These are phyloP conservation scores for Pisolithus marmoratus DNA, from an alignment of 768 basidiomycete genomes.

Conservation along the genomic window DNA sequence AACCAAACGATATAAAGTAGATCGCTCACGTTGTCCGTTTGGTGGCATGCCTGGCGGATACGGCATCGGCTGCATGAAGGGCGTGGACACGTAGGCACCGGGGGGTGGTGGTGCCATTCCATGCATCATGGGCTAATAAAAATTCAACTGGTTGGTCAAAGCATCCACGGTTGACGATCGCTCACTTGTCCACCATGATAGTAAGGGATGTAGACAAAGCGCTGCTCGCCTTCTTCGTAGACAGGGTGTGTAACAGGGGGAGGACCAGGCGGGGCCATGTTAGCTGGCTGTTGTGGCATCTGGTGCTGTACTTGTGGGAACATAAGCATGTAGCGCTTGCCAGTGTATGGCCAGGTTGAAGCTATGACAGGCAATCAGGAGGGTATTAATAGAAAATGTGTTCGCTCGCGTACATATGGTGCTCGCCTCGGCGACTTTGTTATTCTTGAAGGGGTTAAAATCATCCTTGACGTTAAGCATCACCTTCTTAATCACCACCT, in stretches of 20 bases:
- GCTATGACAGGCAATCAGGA: conserved; percentile 34
- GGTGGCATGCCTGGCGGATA: conserved; percentile 79
- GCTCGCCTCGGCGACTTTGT: conserved; percentile 70
- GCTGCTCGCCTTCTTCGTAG: conserved; percentile 73
- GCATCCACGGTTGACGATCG: not conserved
- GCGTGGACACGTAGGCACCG: conserved; percentile 71
- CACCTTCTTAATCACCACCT: conserved; percentile 62
- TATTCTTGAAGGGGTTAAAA: conserved; percentile 93
- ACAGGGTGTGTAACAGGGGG: conserved; percentile 68
- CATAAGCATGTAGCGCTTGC: conserved; percentile 78
- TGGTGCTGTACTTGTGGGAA: conserved; percentile 61
- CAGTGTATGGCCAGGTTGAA: conserved; percentile 81
- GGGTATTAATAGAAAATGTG: not conserved
- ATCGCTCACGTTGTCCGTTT: conserved; percentile 47
- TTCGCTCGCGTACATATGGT: conserved; percentile 60
- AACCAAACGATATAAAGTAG: not conserved
- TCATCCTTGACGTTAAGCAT: conserved; percentile 89
- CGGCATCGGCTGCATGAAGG: conserved; percentile 81
- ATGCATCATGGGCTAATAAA: conserved; percentile 69
- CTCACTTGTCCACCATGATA: conserved; percentile 75
- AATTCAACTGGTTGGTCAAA: not conserved
- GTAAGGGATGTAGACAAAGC: conserved; percentile 73
- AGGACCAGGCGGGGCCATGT: conserved; percentile 61
- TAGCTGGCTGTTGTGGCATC: conserved; percentile 59
- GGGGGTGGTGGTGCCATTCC: conserved; percentile 80